phyloP scores from a whole-genome alignment of 2,329 filamentous ascomycete genomes.

The Xylaria sp. region DNA sequence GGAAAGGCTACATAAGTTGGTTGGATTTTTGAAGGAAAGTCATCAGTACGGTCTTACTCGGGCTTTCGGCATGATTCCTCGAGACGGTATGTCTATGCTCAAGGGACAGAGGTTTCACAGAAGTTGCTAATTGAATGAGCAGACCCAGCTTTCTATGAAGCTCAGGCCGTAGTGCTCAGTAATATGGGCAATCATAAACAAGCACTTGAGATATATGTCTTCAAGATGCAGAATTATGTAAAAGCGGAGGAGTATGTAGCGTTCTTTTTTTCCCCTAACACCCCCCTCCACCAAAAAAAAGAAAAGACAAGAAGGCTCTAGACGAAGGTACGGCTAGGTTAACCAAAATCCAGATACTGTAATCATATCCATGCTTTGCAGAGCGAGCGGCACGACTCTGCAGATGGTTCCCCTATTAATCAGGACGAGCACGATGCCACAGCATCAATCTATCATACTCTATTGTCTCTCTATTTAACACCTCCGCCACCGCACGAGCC shows the following conservation, averaged over 20 bases:
- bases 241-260: slow-evolving; percentile 89
- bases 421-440: slow-evolving; percentile 61
- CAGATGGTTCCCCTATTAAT: slow-evolving; percentile 49
- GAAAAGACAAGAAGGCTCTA: no score
- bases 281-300: neutral
- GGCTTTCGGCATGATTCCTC: slow-evolving; percentile 80
- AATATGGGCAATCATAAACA: slow-evolving; percentile 97
- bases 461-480: slow-evolving; percentile 88
- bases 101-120: neutral
- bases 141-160: slow-evolving; percentile 89
- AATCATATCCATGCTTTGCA: slow-evolving; percentile 74
- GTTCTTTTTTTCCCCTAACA: neutral
- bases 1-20: slow-evolving; percentile 71
- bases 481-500: slow-evolving; percentile 78
- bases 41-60: slow-evolving; percentile 81
- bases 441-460: slow-evolving; percentile 88
- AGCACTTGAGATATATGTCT: slow-evolving; percentile 96
- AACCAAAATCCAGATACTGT: slow-evolving; percentile 72
- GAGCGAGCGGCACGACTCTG: slow-evolving; percentile 38
- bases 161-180: slow-evolving; percentile 87
- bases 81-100: slow-evolving; percentile 68
- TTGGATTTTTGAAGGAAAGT: slow-evolving; percentile 80
- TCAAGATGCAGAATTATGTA: slow-evolving; percentile 84
- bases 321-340: neutral
- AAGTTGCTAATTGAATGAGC: slow-evolving; percentile 33